Conservation (phyloP, 768 basidiomycete genomes). For the Amanita thiersii region DNA sequence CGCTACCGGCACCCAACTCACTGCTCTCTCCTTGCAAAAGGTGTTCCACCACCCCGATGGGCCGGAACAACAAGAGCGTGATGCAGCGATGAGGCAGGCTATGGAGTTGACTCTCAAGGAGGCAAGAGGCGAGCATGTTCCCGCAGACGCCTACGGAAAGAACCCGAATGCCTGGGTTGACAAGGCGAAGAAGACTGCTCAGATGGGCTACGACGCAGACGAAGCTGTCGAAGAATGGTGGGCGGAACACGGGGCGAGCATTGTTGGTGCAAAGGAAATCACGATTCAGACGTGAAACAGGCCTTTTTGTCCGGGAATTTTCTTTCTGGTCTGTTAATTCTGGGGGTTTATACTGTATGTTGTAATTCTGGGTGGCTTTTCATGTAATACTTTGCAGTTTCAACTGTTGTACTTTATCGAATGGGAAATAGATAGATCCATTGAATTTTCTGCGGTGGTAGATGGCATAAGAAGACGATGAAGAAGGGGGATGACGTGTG, state of each 20-base stretch:
- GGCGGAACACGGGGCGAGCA: not conserved
- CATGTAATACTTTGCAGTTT: too few relatives aligned
- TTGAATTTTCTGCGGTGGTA: too few relatives aligned
- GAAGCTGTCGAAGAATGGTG: conserved; percentile 44
- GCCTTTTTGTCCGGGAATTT: too few relatives aligned
- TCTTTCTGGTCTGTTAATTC: too few relatives aligned
- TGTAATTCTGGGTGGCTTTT: too few relatives aligned
- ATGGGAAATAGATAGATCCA: too few relatives aligned
- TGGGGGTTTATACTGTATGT: too few relatives aligned
- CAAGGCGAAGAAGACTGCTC: conserved; percentile 30
- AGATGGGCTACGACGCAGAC: conserved; percentile 53
- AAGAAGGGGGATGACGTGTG: too few relatives aligned
- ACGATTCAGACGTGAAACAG: not conserved
- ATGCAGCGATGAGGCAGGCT: conserved; percentile 38
- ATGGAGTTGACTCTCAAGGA: conserved; percentile 32
- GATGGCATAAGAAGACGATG: too few relatives aligned
- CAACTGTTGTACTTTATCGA: too few relatives aligned
- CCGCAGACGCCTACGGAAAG: conserved; percentile 16
- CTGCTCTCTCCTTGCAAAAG: conserved; percentile 41
- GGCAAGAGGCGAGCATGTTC: conserved; percentile 13
- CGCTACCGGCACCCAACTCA: conserved; percentile 37
- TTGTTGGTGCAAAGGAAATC: not conserved
- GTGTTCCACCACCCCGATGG: conserved; percentile 56
- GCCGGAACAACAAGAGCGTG: conserved; percentile 43
- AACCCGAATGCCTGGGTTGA: conserved; percentile 51